Conservation (phyloP, 805 yeast genomes). For the Teunomyces barrocoloradensis region DNA sequence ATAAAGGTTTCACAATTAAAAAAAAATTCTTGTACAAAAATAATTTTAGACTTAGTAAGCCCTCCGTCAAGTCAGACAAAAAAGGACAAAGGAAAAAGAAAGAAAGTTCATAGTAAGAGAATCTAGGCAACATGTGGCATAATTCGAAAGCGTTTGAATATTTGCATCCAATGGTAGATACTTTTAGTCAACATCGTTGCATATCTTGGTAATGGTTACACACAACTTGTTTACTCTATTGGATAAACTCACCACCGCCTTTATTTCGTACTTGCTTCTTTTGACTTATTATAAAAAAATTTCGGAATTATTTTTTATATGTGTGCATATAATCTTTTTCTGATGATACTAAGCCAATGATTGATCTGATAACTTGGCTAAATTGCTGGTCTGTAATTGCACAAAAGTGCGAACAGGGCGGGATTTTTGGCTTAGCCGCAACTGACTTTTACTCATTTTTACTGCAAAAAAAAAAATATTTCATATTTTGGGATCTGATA, state of each 20-base stretch:
- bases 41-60: background rate
- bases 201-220: background rate
- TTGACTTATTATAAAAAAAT: background rate
- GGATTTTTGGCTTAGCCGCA: background rate
- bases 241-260: background rate
- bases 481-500: constrained; percentile 8
- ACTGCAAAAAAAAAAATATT: background rate
- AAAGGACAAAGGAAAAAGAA: too few relatives aligned
- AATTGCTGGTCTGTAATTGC: constrained; percentile 1
- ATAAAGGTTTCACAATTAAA: background rate
- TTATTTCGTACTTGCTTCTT: background rate
- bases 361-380: constrained; percentile 7
- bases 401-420: background rate
- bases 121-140: background rate
- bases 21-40: background rate
- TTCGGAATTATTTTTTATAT: background rate
- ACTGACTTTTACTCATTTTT: background rate
- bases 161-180: background rate
- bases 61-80: background rate
- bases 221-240: background rate
- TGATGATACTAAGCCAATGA: constrained; percentile 5
- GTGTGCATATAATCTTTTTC: background rate
- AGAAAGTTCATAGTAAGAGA: too few relatives aligned
- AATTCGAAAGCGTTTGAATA: background rate
- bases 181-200: background rate